These are phyloP conservation scores for Coemansia sp. DNA, from an alignment of 192 early-diverging fungal genomes.

Conservation along the genomic window DNA sequence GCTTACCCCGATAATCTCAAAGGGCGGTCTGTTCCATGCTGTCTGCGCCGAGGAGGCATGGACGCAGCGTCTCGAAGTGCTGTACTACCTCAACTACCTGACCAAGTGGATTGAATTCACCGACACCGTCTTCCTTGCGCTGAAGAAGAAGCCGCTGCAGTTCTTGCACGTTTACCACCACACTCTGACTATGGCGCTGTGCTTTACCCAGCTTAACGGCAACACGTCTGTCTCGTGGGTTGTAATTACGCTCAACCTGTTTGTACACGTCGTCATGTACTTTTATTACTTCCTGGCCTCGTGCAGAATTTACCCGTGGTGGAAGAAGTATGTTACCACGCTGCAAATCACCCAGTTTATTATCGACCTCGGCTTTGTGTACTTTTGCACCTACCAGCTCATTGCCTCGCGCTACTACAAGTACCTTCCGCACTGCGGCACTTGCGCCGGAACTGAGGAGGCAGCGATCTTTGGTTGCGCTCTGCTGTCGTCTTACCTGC, in stretches of 20 bases:
- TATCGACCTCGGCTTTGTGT: conserved; percentile 81
- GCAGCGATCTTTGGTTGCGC: conserved; percentile 82
- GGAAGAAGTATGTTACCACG: conserved; percentile 91
- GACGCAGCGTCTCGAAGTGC: conserved; percentile 76
- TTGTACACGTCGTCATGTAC: conserved; percentile 91
- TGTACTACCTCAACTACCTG: conserved; percentile 91
- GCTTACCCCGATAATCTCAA: conserved; percentile 66
- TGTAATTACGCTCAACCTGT: conserved; percentile 74
- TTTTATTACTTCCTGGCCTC: conserved; percentile 85
- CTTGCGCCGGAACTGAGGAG: conserved; percentile 72
- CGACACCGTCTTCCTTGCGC: conserved; percentile 84
- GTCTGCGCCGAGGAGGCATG: conserved; percentile 69
- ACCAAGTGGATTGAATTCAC: conserved; percentile 89
- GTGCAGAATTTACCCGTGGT: conserved; percentile 78
- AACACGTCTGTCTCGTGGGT: conserved; percentile 64
- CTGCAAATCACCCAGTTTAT: conserved; percentile 90
- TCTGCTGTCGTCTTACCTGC: conserved; percentile 76
- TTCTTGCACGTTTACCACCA: conserved; percentile 95
- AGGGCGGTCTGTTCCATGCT: conserved; percentile 69
- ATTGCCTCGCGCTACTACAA: conserved; percentile 67
- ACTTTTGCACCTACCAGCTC: conserved; percentile 84
- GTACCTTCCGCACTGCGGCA: conserved; percentile 59
- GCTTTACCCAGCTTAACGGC: conserved; percentile 78
- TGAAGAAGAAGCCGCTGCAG: conserved; percentile 82
- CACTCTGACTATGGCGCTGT: conserved; percentile 83